Evolutionary conservation across 148 eudicot genomes (phyloP).

Genomic region (Cornus suecica): DNA sequence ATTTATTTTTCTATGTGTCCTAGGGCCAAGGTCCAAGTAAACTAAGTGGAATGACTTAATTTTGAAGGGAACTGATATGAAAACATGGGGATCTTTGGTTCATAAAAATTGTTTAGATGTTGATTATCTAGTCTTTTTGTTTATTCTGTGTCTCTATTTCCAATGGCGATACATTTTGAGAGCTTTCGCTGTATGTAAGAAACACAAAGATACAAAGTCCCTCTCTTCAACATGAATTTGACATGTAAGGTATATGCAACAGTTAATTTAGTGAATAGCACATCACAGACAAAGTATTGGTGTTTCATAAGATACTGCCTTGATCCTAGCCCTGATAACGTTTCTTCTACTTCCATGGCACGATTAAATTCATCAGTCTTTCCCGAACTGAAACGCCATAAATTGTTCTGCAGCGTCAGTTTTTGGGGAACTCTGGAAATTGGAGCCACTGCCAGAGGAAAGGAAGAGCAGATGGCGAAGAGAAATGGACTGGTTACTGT

Average conservation of each 20-base stretch:
- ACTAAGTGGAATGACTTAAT: neutral
- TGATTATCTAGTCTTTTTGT: neutral
- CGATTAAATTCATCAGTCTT: neutral
- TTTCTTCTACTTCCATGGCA: conserved; percentile 1
- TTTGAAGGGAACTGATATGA: neutral
- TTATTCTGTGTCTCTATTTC: neutral
- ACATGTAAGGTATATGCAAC: neutral
- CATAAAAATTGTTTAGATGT: neutral
- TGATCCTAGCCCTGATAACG: neutral
- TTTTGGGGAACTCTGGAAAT: conserved; percentile 96
- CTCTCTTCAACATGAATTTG: neutral
- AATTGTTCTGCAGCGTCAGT: conserved; percentile 59
- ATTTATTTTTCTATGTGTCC: neutral
- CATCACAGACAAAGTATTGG: neutral
- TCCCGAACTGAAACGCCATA: neutral
- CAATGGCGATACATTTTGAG: neutral
- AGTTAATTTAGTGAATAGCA: neutral
- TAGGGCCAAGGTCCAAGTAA: neutral
- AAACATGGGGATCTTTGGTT: neutral
- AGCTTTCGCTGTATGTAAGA: neutral
- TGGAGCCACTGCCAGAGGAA: conserved; percentile 84
- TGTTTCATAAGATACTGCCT: neutral
- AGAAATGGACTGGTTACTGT: conserved; percentile 92
- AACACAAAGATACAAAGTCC: neutral
- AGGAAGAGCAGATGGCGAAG: conserved; percentile 66